Conservation (phyloP, 2,329 filamentous ascomycete genomes). For the Coniella vitis region DNA sequence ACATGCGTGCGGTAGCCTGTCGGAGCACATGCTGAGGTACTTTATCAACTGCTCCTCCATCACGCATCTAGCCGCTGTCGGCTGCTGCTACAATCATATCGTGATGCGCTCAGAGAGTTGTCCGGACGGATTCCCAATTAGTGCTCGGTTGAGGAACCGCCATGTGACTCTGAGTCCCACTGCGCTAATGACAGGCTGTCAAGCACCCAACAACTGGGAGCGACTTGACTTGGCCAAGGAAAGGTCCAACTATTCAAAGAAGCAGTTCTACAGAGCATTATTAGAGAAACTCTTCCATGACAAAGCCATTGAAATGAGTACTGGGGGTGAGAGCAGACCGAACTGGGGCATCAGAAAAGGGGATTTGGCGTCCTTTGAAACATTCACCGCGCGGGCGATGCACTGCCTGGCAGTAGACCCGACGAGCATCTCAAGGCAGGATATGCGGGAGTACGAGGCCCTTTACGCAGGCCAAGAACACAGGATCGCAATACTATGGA, state of each 20-base stretch:
- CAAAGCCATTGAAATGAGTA: conserved; percentile 17
- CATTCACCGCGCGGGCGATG: conserved; percentile 23
- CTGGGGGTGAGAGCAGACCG: conserved; percentile 11
- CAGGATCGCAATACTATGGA: conserved; percentile 27
- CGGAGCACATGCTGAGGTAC: conserved; percentile 27
- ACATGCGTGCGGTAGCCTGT: conserved; percentile 27
- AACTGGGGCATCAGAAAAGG: conserved; percentile 27
- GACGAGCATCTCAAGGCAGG: conserved; percentile 14
- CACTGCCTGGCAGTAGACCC: conserved; percentile 18
- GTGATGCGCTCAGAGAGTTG: conserved; percentile 27
- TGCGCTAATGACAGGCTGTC: conserved; percentile 28
- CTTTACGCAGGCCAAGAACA: conserved; percentile 20
- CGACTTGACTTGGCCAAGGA: conserved; percentile 15
- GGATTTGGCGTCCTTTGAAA: conserved; percentile 21
- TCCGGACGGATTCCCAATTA: conserved; percentile 33
- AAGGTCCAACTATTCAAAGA: conserved; percentile 15
- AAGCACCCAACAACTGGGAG: conserved; percentile 28
- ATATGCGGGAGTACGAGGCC: conserved; percentile 22
- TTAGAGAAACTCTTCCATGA: conserved; percentile 17
- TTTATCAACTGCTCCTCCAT: conserved; percentile 21
- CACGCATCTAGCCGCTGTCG: conserved; percentile 21
- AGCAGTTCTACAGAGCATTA: conserved; percentile 11
- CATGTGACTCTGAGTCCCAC: conserved; percentile 23
- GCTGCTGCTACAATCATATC: conserved; percentile 30
- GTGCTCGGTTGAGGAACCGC: conserved; percentile 21